Percentiles rank a stretch among this genome's conserved stretches.
These are phyloP conservation scores for Hymenoscyphus albidus DNA, from an alignment of 2,329 filamentous ascomycete genomes.

Conservation along the genomic window DNA sequence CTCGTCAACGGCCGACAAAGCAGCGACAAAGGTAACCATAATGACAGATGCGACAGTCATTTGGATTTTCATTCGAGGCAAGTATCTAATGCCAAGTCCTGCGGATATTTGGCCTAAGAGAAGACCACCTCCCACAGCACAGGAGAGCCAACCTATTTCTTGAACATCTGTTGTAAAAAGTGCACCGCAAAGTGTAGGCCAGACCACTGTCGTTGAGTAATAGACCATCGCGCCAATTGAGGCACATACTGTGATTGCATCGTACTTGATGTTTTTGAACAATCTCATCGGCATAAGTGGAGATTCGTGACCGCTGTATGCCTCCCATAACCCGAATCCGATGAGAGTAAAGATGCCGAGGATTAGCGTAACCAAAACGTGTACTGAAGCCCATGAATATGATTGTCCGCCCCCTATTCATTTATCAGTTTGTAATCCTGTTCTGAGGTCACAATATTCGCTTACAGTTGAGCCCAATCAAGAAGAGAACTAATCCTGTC, in stretches of 20 bases:
- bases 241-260: conserved; percentile 33
- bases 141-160: conserved; percentile 18
- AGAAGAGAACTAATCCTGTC: conserved; percentile 44
- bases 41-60: conserved; percentile 17
- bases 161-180: conserved; percentile 16
- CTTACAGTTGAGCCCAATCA: conserved; percentile 47
- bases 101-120: conserved; percentile 15
- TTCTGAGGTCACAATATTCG: not conserved
- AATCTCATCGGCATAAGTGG: conserved; percentile 38
- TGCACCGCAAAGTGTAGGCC: conserved; percentile 25
- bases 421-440: not conserved
- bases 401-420: conserved; percentile 31
- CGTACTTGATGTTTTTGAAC: conserved; percentile 35
- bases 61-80: conserved; percentile 17
- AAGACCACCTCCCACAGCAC: conserved; percentile 16
- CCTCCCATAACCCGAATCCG: conserved; percentile 27
- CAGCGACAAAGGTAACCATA: conserved; percentile 18
- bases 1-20: conserved; percentile 11
- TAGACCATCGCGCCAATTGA: conserved; percentile 36
- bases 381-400: conserved; percentile 39
- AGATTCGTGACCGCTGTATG: conserved; percentile 26
- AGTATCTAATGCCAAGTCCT: conserved; percentile 13
- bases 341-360: conserved; percentile 21
- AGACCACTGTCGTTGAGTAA: conserved; percentile 36
- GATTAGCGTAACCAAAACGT: conserved; percentile 12